Evolutionary conservation across 192 early-diverging fungal genomes (phyloP).

Genomic region (Linnemannia schmuckeri): DNA sequence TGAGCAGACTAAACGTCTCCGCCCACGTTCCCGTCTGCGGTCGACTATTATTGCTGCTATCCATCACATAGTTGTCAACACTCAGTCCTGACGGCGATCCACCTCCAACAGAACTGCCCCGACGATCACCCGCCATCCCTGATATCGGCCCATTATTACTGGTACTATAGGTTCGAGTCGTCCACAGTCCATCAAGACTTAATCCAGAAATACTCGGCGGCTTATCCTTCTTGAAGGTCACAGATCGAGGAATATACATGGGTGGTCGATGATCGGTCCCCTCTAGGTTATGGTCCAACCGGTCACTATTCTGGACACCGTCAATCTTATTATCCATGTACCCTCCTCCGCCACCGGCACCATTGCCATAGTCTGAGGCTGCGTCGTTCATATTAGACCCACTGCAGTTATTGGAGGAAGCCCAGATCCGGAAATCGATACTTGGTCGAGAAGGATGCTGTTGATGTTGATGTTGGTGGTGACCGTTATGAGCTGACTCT

Average conservation of each 20-base stretch:
- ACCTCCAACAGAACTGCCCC: not conserved
- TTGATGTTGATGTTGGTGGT: not conserved
- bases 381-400: not conserved
- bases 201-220: conserved; percentile 24
- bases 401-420: conserved; percentile 2
- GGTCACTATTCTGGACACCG: conserved; percentile 44
- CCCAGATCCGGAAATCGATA: conserved; percentile 43
- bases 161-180: not conserved
- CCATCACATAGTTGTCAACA: conserved; percentile 28
- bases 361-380: not conserved
- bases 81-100: conserved; percentile 25
- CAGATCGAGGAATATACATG: conserved; percentile 16
- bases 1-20: conserved; percentile 40
- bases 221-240: conserved; percentile 9
- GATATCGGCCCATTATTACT: not conserved
- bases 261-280: conserved; percentile 44
- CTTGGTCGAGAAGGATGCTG: conserved; percentile 13
- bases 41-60: not conserved
- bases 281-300: conserved; percentile 47
- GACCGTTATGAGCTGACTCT: not conserved
- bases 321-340: conserved; percentile 27
- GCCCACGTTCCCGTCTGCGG: conserved; percentile 49
- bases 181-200: conserved; percentile 35
- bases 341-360: not conserved
- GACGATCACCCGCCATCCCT: not conserved